These are phyloP conservation scores for Stachybotrys echinatus DNA, from an alignment of 2,329 filamentous ascomycete genomes.

Conservation along the genomic window DNA sequence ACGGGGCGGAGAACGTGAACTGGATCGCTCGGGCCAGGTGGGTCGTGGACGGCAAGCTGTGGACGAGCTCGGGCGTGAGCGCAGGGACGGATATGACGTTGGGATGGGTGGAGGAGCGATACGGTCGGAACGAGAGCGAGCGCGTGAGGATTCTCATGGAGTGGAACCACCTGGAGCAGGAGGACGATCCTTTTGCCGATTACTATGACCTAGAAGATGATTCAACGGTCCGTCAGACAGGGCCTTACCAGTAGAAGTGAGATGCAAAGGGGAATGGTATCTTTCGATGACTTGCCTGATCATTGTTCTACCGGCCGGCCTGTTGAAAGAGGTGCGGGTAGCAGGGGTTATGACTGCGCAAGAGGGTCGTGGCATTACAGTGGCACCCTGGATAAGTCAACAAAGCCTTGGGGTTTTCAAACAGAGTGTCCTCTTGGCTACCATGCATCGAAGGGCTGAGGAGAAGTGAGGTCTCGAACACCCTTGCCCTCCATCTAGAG, in stretches of 20 bases:
- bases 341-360: no score
- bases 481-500: no score
- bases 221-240: neutral
- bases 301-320: no score
- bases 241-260: neutral
- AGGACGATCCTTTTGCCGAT: slow-evolving; percentile 9
- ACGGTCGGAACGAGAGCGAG: slow-evolving; percentile 34
- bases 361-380: no score
- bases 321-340: no score
- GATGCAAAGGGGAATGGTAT: no score
- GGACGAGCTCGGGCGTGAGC: slow-evolving; percentile 51
- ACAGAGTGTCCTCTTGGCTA: no score
- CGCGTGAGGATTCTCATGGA: slow-evolving; percentile 6
- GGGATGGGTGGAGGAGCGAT: slow-evolving; percentile 49
- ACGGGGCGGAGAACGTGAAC: slow-evolving; percentile 23
- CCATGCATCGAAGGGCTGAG: no score
- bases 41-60: slow-evolving; percentile 52
- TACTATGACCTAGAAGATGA: neutral
- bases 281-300: no score
- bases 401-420: no score
- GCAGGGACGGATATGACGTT: slow-evolving; percentile 58
- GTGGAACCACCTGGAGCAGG: slow-evolving; percentile 5
- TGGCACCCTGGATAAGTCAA: no score
- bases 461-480: no score
- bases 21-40: slow-evolving; percentile 53